Base-by-base conservation (phyloP, 306 rosid species). In the Quercus ilex region DNA sequence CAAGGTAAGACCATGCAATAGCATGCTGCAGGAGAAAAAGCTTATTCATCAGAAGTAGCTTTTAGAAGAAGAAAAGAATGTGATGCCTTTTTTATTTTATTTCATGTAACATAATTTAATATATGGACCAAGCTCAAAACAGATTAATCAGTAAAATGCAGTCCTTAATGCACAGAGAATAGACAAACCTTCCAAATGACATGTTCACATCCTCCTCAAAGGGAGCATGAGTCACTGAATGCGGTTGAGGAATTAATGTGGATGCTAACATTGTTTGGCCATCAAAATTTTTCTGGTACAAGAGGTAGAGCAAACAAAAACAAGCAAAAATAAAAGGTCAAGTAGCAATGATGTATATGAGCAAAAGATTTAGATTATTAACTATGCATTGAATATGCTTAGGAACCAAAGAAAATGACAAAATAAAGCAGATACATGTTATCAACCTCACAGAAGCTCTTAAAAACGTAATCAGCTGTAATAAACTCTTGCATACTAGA, bases 171-270 rank as follows among this genome's bases (percentile, higher is more conserved):
- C 43, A 85, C 69, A 35, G 67, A 14, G 73, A 56, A 77, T 80
- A 78, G 76, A 88, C 87, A 73, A 81, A 94, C 98, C 97, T 94
- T 91, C 98, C 98, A 88, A 92, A 94, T 31, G 98, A 89, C 98
- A 94, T 91, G 84, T 91, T 87, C 71, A 92, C 89, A 83, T 94
- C 98, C 60, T 91, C 98, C 83, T 94, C 97, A 75, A 83, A 81
- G 21, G 86, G 87, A 38, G 92, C 91, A 83, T 84, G 88, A 77
- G 85, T 87, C 90, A 90, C 79, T 72, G 90, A 86, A 79, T 89
- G 85, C 1, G 98, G 97, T 62, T 94, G 97, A 43, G 97, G 98
- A 86, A 91, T 94, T 83, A 94, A 89, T 5, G 97, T 92, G 51
- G 98, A 94, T 4, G 92, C 98, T 82, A 94, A 83, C 98, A 94